Evolutionary conservation across 192 early-diverging fungal species (phyloP), one percentile per base, ranked within the genome.

Genomic region (Backusella circina): DNA sequence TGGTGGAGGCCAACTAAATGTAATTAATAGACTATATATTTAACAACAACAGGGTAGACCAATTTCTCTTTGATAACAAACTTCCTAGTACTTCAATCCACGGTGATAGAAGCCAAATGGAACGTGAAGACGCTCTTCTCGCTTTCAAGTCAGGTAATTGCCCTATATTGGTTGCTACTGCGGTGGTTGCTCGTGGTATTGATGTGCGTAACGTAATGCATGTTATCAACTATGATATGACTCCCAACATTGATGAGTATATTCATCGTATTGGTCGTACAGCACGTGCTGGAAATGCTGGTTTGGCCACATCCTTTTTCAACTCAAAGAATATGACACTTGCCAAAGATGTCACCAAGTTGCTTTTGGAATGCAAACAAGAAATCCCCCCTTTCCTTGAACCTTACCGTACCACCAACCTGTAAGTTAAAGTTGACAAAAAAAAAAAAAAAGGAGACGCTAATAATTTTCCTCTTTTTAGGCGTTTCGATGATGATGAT

Each of bases 181-280:
- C 97, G 75, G 96, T 99, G 4, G 95, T 95, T 37, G 97, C 98
- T 54, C 91, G 98, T 71, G 98, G 98, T 36, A 94, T 99, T 44
- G 98, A 99, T 81, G 96, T 97, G 66, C 95, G 95, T 9, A 90
- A 91, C 76, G 96, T 99, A 2, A 92, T 90, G 2, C 86, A 96
- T 72, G 96, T 99, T n/a, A 74, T 99, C 44, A 95, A 98, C 78
- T 82, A 93, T 51, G 97, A 96, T 68, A 84, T 95, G 4, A 90
- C 97, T 23, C 83, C 89, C 9, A 85, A 86, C 35, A 80, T 87
- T 50, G 95, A 97, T 64, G 91, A 95, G 74, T 99, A 99, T 70
- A 93, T 99, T 67, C 98, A 99, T 83, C 92, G 98, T 65, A 85
- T 99, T 74, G 98, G 98, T 6, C 92, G 98, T 79, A 98, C 98